phyloP scores from a whole-genome alignment of 805 yeast genomes.

The Kazachstania bromeliacearum region DNA sequence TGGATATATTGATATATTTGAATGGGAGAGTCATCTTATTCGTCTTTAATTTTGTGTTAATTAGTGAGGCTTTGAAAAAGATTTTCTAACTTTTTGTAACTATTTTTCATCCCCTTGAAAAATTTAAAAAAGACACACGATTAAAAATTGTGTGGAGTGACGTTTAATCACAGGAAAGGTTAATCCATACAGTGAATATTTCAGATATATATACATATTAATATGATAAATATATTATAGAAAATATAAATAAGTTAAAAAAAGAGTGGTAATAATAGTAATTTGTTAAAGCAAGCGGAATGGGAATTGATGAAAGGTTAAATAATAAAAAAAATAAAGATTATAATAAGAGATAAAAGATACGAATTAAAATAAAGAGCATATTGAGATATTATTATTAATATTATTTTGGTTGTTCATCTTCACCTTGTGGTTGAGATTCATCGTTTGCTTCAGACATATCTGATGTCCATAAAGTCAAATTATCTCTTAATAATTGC shows the following conservation, averaged over 20 bases:
- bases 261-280: neutral
- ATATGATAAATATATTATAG: neutral
- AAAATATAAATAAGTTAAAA: neutral
- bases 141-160: too few relatives aligned
- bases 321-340: neutral
- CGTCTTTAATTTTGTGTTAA: conserved; percentile 31
- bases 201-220: neutral
- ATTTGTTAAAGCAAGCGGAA: neutral
- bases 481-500: conserved; percentile 95
- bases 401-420: conserved; percentile 6
- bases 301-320: neutral
- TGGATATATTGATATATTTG: conserved; percentile 40
- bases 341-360: neutral
- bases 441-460: conserved; percentile 70
- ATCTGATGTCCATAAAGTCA: conserved; percentile 93
- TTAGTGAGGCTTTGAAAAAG: conserved; percentile 31
- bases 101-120: too few relatives aligned
- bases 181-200: too few relatives aligned
- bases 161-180: too few relatives aligned
- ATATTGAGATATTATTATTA: neutral
- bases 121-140: too few relatives aligned
- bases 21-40: conserved; percentile 29
- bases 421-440: conserved; percentile 30
- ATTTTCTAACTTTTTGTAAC: too few relatives aligned
- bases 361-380: neutral